phyloP scores from a whole-genome alignment of 2,329 filamentous ascomycete species.

The Elsinoe necatrix region DNA sequence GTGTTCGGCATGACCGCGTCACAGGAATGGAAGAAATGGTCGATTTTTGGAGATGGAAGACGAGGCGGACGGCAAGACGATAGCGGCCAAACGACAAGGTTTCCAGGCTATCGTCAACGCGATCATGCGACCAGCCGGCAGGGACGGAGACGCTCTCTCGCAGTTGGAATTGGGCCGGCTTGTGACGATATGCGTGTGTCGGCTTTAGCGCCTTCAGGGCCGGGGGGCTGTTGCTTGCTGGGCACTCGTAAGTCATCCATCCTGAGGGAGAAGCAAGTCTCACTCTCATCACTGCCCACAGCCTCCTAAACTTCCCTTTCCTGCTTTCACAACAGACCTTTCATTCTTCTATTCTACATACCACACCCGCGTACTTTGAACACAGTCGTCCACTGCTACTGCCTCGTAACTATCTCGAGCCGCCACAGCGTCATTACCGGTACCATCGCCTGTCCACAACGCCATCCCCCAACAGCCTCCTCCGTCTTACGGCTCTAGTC shows the following conservation, averaged over 20 bases:
- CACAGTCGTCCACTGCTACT: not conserved
- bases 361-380: not conserved
- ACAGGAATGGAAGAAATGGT: not conserved
- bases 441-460: slow-evolving; percentile 14
- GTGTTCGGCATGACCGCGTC: not conserved
- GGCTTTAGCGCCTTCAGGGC: slow-evolving; percentile 6
- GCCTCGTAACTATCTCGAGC: not conserved
- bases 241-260: not conserved
- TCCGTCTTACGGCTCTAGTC: slow-evolving; percentile 13
- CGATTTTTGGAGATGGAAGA: not conserved
- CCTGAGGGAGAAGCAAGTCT: not conserved
- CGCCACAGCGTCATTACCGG: slow-evolving; percentile 12
- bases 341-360: not conserved
- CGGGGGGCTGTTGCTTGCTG: not conserved
- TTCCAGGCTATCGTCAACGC: slow-evolving; percentile 4
- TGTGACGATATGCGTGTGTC: not conserved
- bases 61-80: not conserved
- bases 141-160: not conserved
- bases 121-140: not conserved
- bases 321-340: not conserved
- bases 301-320: slow-evolving; percentile 6
- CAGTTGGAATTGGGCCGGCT: not conserved
- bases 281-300: slow-evolving; percentile 11
- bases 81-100: not conserved
- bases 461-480: slow-evolving; percentile 13